Evolutionary conservation across 129 eudicot genomes (phyloP).

Genomic region (Apium graveolens): DNA sequence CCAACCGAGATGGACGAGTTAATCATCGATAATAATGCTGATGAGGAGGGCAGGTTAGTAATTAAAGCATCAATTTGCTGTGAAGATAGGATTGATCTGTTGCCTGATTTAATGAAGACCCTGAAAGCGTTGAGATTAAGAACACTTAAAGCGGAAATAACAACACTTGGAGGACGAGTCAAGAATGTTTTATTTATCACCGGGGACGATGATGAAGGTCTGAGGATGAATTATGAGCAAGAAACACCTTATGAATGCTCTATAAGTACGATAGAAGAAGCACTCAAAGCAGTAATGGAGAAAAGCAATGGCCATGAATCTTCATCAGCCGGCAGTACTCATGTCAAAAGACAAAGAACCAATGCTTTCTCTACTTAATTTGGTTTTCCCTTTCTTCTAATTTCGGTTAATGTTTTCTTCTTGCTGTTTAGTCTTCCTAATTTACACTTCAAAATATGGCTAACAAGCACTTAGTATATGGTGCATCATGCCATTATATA

Average conservation of each 20-base stretch:
- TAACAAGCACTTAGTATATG: background rate
- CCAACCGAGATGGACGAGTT: constrained; percentile 79
- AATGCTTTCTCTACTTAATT: constrained; percentile 28
- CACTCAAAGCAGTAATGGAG: constrained; percentile 80
- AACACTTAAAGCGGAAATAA: constrained; percentile 81
- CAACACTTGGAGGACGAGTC: constrained; percentile 81
- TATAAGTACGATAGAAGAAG: constrained; percentile 75
- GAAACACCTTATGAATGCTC: constrained; percentile 24
- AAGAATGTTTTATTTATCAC: constrained; percentile 78
- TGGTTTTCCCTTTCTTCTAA: background rate
- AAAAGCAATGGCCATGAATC: constrained; percentile 63
- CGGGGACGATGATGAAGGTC: constrained; percentile 18
- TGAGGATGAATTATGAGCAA: constrained; percentile 34
- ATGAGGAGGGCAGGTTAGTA: constrained; percentile 49
- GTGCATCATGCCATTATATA: background rate
- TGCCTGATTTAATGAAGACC: constrained; percentile 79
- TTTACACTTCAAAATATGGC: background rate
- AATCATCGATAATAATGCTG: constrained; percentile 50
- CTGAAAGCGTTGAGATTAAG: constrained; percentile 54
- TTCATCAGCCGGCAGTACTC: constrained; percentile 39
- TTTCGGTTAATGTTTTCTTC: background rate
- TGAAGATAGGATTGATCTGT: constrained; percentile 69
- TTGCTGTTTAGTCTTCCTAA: background rate
- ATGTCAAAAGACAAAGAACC: constrained; percentile 83
- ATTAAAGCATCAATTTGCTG: constrained; percentile 81